These are phyloP conservation scores for Cercospora nicotianae DNA, from an alignment of 2,329 filamentous ascomycete genomes.

Conservation along the genomic window DNA sequence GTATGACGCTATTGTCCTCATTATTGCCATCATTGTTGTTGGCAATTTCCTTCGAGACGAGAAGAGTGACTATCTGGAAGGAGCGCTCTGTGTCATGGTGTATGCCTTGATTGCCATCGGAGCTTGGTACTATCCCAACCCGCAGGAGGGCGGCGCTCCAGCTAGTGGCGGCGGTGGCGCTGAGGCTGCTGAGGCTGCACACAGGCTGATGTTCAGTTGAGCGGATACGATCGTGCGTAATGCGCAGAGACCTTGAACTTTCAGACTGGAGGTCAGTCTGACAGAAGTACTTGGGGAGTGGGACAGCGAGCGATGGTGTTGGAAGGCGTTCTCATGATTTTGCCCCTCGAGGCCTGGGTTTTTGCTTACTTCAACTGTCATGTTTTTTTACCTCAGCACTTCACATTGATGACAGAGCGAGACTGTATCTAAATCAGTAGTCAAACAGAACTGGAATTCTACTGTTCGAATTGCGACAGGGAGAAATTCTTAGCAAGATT, in stretches of 20 bases:
- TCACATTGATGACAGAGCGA: not conserved
- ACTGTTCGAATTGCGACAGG: not conserved
- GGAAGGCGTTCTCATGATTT: not conserved
- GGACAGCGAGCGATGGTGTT: constrained; percentile 15
- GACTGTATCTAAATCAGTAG: not conserved
- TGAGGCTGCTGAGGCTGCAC: constrained; percentile 9
- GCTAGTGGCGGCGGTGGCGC: not conserved
- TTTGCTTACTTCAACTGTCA: not conserved
- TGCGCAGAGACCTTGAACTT: not conserved
- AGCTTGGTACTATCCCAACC: constrained; percentile 60
- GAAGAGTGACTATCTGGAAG: constrained; percentile 89
- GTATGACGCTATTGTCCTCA: constrained; percentile 79
- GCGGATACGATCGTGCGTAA: not conserved
- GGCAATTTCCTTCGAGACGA: constrained; percentile 81
- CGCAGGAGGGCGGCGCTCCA: not conserved
- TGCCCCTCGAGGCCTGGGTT: not conserved
- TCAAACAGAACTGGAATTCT: not conserved
- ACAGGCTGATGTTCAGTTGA: constrained; percentile 14
- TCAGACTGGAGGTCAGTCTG: not conserved
- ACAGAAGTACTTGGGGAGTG: not conserved
- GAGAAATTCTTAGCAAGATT: not conserved
- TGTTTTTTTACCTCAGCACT: not conserved
- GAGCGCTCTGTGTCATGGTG: constrained; percentile 71
- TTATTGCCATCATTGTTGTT: constrained; percentile 70
- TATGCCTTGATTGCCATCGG: constrained; percentile 64